Base-by-base conservation (phyloP, 192 early-diverging fungal genomes). In the Coemansia sp. region DNA sequence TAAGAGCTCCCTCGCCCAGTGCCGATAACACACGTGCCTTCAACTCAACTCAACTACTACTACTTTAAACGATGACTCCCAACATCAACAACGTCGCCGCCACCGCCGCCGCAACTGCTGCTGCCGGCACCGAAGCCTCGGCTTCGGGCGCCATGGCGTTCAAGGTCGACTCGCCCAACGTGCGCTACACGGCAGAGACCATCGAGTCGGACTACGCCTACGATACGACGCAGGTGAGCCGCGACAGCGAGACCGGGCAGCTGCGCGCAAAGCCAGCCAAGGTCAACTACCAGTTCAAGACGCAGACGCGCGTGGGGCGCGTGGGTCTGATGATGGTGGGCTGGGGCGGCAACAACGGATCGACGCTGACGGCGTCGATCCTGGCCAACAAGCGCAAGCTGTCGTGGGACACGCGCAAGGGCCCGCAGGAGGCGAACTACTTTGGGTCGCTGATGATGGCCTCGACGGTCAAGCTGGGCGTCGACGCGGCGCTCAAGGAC, bases 261-360 rank as follows among this genome's bases (percentile, higher is more conserved):
- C 64, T 89, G 42, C 79, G 68, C 31, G 92, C 88, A 58, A 72
- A 80, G 60, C 96, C 96, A 51, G 88, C 83, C 47, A 82, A 92
- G 72, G 83, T 84, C 56, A 75, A 75, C 56, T 98, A 93, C 82
- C 71, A 86, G 45, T 99, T 99, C 80, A 82, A 87, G 70, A 89
- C 88, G 62, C 82, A 84, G 38, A 78, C 80, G 61, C 79, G 67
- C 26, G 85, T 96, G 31, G 64, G 65, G 7, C 67, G 67, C 48
- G 65, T 73, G 66, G 90, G 91, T 54, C 77, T 99, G 36, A 96
- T 99, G 96, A 86, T 99, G 69, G 92, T 99, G 59, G 96, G 96
- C 23, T 94, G 91, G 91, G 96, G 92, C 59, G 96, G 96, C 59
- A 99, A 99, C 89, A 98, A 98, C 77, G 95, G 95, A 45, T 89